Base-by-base conservation (phyloP, 2,329 filamentous ascomycete genomes). In the Xylariaceae sp. region DNA sequence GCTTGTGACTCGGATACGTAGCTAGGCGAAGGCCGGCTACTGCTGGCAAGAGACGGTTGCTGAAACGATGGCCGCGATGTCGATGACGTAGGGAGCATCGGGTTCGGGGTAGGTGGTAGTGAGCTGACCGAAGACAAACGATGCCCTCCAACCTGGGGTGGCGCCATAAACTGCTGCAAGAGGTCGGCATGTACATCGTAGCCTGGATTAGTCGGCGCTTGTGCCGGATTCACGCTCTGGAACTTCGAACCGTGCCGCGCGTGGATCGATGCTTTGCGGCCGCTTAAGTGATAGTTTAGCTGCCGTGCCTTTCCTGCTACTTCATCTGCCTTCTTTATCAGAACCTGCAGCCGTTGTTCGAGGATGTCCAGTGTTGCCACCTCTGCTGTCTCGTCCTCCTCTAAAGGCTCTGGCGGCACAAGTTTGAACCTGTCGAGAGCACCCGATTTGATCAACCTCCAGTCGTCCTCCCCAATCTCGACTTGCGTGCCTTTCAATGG, bases 381-480 rank as follows among this genome's bases (percentile, higher is more conserved):
- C 63, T 95, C 89, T 54, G 89, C 88, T 61, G 85, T 82, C 67
- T 95, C 90, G 60, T 95, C 89, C 61, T 94, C 88, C 47, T 86
- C 81, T 39, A 93, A 83, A 1, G 88, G 88, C 52, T 91, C 82
- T 12, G 85, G 83, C 2, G 88, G 85, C 16, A 90, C 88, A 66
- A 90, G 79, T 16, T 58, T 58, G 47, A 77, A 73, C 61, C 88
- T 84, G 64, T 94, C 87, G 10, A 91, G 80, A 54, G 88, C 86
- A 22, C 89, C 88, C 32, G 86, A 91, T 44, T 83, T 82, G 54
- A 95, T 91, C 54, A 95, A 71, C 34, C 90, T 78, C 74, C 85
- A 95, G 62, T 95, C 89, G 63, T 94, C 88, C 64, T 94, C 88
- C 16, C 82, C 83, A 50, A 95, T 92, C 68, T 95, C 88, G 7